phyloP scores from a whole-genome alignment of 345 rosid species.

The Euphorbia pulcherrima region DNA sequence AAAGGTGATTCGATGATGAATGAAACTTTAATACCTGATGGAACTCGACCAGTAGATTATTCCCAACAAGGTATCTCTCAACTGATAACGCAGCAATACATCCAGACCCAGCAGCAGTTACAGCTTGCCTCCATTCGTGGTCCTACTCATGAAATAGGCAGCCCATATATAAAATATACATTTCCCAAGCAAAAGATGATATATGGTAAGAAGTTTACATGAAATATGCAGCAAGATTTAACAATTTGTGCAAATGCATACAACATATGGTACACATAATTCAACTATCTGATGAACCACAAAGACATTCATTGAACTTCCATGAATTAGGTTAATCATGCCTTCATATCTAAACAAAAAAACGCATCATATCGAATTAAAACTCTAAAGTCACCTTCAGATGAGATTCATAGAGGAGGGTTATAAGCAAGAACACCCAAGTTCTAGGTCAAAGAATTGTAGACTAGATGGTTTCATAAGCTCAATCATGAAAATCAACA shows the following conservation, averaged over 20 bases:
- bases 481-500: background rate
- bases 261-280: background rate
- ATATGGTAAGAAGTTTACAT: background rate
- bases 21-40: conserved; percentile 57
- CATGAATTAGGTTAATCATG: background rate
- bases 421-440: background rate
- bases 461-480: background rate
- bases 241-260: background rate
- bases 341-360: background rate
- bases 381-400: background rate
- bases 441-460: background rate
- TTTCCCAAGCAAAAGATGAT: background rate
- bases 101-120: conserved; percentile 97
- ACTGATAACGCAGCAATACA: conserved; percentile 95
- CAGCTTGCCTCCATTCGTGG: conserved; percentile 96
- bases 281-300: background rate
- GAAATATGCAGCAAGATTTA: background rate
- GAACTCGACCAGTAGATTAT: conserved; percentile 81
- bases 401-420: background rate
- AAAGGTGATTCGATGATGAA: background rate
- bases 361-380: background rate
- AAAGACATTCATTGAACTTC: background rate
- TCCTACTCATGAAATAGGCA: conserved; percentile 42
- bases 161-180: background rate
- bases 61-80: conserved; percentile 86